Evolutionary conservation across 306 rosid species (phyloP), one percentile per base, ranked within the genome.

Genomic region (Vigna mungo): DNA sequence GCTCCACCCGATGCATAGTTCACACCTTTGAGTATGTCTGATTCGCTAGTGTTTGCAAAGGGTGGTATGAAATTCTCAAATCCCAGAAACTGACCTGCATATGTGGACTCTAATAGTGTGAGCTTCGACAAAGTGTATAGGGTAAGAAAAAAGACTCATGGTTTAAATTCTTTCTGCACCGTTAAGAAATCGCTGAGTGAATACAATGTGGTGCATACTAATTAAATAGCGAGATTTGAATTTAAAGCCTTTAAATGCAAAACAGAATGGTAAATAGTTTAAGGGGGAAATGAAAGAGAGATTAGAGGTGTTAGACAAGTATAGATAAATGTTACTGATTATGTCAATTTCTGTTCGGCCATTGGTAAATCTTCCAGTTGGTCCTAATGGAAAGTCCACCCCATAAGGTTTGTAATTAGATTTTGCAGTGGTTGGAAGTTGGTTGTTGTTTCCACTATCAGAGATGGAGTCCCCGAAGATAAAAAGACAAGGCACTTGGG

Each of bases 281-380:
- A 23, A 37, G 17, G 2, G 14, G 18, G 8, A 39, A 39, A 9
- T 9, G 39, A 17, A 5, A 52, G 7, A 41, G 10, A 72, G 8
- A 36, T 6, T 36, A 21, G 67, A 39, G 76, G 21, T 51, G 4
- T 25, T 53, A n/a, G 23, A 39, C 0, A 51, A 44, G 79, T 6
- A 3, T 27, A 16, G 16, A 69, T 53, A 69, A 47, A 69, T 20
- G 47, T 78, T 83, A 83, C 86, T 49, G 1, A 68, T 74, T 15
- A 77, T 54, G 58, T 83, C 86, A 15, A 83, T n/a, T 60, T 10
- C 5, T 41, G 84, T 91, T 23, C 77, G 82, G 12, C 89, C 95
- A 60, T 91, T 93, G 87, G 79, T 48, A 56, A 88, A 91, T 48
- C 98, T 91, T 76, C 98, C 92, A 0, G 95, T 89, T 30, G 93